Evolutionary conservation across 305 asterid genomes (phyloP).

Genomic region (Solanum hybrid): DNA sequence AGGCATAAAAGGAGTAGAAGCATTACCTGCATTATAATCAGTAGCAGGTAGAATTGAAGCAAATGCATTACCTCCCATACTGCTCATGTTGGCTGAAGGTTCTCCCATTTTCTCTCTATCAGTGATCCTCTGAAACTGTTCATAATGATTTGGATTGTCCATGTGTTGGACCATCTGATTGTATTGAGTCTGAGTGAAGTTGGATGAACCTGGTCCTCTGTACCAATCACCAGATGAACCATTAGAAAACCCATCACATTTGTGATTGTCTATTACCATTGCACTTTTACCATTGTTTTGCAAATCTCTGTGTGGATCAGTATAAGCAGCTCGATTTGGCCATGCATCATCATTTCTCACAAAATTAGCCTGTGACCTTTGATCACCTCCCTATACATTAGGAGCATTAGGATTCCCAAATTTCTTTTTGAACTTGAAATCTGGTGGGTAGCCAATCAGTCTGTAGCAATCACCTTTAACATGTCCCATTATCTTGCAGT

Average conservation of each 20-base stretch:
- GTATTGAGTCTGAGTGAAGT: background rate
- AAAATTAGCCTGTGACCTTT: background rate
- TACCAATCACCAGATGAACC: background rate
- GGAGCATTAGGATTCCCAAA: background rate
- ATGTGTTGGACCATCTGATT: background rate
- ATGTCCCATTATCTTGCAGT: too few relatives aligned
- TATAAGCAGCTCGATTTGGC: background rate
- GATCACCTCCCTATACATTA: background rate
- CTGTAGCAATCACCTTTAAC: background rate
- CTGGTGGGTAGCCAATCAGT: background rate
- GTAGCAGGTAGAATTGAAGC: background rate
- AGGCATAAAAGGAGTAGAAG: background rate
- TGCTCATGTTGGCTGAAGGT: background rate
- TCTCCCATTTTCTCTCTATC: background rate
- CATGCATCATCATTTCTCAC: background rate
- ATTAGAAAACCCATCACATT: background rate
- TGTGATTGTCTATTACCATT: background rate
- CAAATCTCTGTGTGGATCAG: background rate
- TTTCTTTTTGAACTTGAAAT: background rate
- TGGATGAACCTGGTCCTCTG: background rate
- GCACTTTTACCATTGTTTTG: background rate
- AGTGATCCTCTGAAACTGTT: background rate
- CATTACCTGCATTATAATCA: background rate
- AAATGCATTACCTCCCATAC: background rate
- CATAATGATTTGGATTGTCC: background rate